Conservation (phyloP, 306 rosid species). For the Citrullus amarus region DNA sequence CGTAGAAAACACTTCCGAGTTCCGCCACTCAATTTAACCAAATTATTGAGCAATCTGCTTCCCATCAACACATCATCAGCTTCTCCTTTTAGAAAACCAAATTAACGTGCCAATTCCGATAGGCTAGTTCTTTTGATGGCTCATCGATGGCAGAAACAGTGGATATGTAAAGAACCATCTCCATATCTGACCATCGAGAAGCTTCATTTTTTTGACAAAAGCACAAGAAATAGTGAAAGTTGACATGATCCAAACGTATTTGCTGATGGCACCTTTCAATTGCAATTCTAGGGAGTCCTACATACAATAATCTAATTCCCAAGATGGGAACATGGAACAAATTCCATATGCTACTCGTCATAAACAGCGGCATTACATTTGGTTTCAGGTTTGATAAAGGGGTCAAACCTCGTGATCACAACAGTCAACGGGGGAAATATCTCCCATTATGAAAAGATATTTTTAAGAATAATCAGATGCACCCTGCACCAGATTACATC, state of each 20-base stretch:
- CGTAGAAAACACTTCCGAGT: no score
- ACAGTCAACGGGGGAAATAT: neutral
- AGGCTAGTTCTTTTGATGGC: neutral
- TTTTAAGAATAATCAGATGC: neutral
- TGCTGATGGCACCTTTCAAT: neutral
- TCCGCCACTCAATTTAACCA: no score
- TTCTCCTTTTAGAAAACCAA: neutral
- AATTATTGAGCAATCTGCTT: no score
- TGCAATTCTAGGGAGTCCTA: neutral
- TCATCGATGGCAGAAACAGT: neutral
- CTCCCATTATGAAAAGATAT: neutral
- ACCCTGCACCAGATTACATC: neutral
- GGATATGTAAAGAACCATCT: neutral
- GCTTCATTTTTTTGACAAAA: neutral
- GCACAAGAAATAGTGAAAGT: neutral
- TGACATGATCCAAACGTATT: neutral
- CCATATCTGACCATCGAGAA: neutral
- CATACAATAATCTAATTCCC: neutral
- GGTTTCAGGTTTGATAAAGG: neutral
- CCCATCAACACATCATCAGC: neutral
- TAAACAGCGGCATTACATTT: neutral
- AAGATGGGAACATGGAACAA: neutral
- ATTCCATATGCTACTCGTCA: neutral
- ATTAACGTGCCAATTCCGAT: neutral
- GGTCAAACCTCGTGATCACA: neutral